Conservation (phyloP, 345 rosid genomes). For the Microcos paniculata region DNA sequence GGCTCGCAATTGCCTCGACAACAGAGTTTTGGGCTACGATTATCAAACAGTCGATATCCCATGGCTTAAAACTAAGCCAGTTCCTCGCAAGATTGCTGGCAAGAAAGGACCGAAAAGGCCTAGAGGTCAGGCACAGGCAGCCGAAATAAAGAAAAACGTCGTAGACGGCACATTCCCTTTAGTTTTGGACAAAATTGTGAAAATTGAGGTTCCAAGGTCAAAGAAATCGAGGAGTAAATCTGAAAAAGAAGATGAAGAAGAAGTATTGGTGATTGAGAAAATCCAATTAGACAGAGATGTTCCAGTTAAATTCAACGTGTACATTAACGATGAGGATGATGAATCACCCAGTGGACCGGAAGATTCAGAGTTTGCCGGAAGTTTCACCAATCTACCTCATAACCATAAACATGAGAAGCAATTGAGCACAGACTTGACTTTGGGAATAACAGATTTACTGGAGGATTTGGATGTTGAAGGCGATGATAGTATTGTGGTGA, state of each 20-base stretch:
- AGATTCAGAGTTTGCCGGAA: constrained; percentile 52
- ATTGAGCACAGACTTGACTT: constrained; percentile 32
- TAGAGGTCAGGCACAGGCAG: constrained; percentile 26
- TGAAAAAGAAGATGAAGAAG: constrained; percentile 59
- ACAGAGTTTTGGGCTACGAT: constrained; percentile 33
- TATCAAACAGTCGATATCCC: constrained; percentile 51
- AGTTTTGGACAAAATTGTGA: constrained; percentile 32
- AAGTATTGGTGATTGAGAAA: constrained; percentile 39
- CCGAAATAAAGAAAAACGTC: constrained; percentile 11
- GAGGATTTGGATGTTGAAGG: constrained; percentile 48
- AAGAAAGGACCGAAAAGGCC: constrained; percentile 14
- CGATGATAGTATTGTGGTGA: constrained; percentile 47
- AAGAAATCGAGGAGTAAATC: constrained; percentile 40
- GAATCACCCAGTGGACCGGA: constrained; percentile 17
- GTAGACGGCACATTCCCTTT: constrained; percentile 22
- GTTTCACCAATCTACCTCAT: constrained; percentile 53
- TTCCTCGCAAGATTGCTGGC: constrained; percentile 31
- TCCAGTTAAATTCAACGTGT: constrained; percentile 50
- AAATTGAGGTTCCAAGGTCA: constrained; percentile 36
- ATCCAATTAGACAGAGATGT: constrained; percentile 37
- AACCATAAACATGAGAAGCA: constrained; percentile 35
- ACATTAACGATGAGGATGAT: constrained; percentile 47
- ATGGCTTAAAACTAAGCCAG: constrained; percentile 50
- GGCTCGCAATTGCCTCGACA: constrained; percentile 48
- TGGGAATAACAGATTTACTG: constrained; percentile 47